Base-by-base conservation (phyloP, 2,329 filamentous ascomycete species). In the Aspergillus persii region DNA sequence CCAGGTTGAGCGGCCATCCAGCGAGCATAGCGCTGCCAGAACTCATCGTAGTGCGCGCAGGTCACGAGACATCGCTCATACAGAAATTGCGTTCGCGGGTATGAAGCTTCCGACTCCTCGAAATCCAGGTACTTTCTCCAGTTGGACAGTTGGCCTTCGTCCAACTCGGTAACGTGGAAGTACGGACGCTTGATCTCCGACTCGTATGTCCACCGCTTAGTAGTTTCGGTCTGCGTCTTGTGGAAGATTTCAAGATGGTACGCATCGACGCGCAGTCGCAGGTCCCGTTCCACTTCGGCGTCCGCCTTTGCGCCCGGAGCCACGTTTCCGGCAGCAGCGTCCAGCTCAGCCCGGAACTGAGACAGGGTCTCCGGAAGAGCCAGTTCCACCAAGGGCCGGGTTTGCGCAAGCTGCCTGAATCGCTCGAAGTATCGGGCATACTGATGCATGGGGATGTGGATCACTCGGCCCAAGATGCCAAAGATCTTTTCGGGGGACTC, bases 41-140 rank as follows among this genome's bases (percentile, higher is more conserved):
- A 96, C 72, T 98, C 94, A 53, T 98, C 94, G 72, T 99, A 97
- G 66, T 96, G 89, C 15, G 95, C 94, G 69, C 91, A 96, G 0
- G 92, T 94, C 39, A 96, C 91, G 54, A 99, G 78, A 69, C 93
- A 98, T 54, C 95, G 88, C 79, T 99, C 95, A 73, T 99, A 98
- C 33, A 99, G 79, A 70, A 95, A 95, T 5, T 90, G 85, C 50
- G 84, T 89, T 60, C 95, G 86, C 12, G 82, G 77, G 65, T 87
- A 91, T 64, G 93, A 86, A 54, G 90, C 92, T 74, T 96, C 89
- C 0, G 83, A 78, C 77, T 99, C 95, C 73, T 99, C 95, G 68
- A 96, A 98, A 72, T 98, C 94, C 49, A 99, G 85, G 69, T 98
- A 99, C 71, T 96, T 96, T 69, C 90, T 86, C 95, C 95, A 99